Evolutionary conservation across 108 stramenopile genomes (phyloP).

Genomic region (Cyclostephanos invisitatus): DNA sequence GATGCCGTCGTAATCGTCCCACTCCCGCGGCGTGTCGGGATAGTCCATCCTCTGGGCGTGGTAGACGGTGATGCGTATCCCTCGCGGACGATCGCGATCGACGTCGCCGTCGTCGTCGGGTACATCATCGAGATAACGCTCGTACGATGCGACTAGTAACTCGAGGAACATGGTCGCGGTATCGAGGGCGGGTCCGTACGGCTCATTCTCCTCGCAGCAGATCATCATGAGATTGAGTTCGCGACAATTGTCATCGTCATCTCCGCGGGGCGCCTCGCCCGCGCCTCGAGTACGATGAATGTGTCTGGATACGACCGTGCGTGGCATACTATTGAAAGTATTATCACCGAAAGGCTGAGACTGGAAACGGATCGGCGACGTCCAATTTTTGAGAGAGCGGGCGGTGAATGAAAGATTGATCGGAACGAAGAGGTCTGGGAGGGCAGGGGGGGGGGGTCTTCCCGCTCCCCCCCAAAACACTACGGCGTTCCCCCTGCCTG

Average conservation of each 20-base stretch:
- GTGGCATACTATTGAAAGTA: background rate
- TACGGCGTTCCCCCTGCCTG: too few relatives aligned
- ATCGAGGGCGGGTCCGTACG: constrained; percentile 73
- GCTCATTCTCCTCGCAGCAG: constrained; percentile 71
- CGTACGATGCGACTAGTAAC: constrained; percentile 40
- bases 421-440: too few relatives aligned
- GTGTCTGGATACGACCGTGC: background rate
- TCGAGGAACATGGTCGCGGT: constrained; percentile 74
- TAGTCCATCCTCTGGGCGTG: constrained; percentile 53
- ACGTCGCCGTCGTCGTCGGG: background rate
- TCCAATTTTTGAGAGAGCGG: too few relatives aligned
- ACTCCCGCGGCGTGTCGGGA: constrained; percentile 51
- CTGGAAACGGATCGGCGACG: too few relatives aligned
- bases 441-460: too few relatives aligned
- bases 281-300: background rate
- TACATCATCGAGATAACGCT: background rate
- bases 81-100: background rate
- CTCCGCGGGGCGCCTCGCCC: background rate
- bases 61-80: constrained; percentile 53
- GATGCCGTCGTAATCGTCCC: constrained; percentile 63
- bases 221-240: constrained; percentile 48
- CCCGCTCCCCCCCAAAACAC: too few relatives aligned
- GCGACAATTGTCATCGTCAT: background rate
- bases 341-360: too few relatives aligned
- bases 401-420: too few relatives aligned